phyloP scores from a whole-genome alignment of 495 filamentous ascomycete genomes.

The Stereocaulon alpinum region DNA sequence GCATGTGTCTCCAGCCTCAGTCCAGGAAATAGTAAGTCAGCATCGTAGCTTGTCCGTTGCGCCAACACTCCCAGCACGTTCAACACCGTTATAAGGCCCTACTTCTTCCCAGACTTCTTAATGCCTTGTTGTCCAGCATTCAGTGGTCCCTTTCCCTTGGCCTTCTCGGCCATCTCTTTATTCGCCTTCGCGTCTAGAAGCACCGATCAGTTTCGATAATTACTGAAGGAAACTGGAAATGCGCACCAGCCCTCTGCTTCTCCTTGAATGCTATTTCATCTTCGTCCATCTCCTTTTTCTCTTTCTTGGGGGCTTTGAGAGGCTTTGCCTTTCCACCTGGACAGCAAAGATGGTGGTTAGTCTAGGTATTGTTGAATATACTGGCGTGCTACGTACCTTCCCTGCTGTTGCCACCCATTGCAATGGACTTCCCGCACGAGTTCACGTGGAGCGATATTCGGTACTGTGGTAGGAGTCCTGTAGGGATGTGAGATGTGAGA shows the following conservation, averaged over 20 bases:
- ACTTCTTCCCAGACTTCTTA: conserved; percentile 90
- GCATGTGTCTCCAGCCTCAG: not conserved
- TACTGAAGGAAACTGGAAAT: not conserved
- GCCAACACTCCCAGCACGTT: not conserved
- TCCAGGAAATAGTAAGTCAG: not conserved
- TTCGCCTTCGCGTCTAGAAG: conserved; percentile 62
- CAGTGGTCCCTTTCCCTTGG: conserved; percentile 48
- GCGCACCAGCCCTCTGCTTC: conserved; percentile 63
- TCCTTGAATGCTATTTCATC: conserved; percentile 65
- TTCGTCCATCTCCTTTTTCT: conserved; percentile 61
- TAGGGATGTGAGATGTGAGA: not conserved
- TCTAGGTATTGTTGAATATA: not conserved
- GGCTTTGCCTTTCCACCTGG: conserved; percentile 79
- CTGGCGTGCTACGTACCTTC: conserved; percentile 38
- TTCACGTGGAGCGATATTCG: not conserved
- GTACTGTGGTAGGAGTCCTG: not conserved
- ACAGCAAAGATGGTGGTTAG: conserved; percentile 5
- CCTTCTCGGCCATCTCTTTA: conserved; percentile 60
- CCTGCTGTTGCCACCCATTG: conserved; percentile 60
- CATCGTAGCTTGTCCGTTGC: not conserved
- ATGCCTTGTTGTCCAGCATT: conserved; percentile 74
- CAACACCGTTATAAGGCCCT: conserved; percentile 11
- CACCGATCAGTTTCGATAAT: not conserved
- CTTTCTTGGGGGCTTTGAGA: conserved; percentile 72
- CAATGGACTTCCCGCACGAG: conserved; percentile 10